These are phyloP conservation scores for Xerocomus minutiporus DNA, from an alignment of 1,284 basidiomycete species.

Conservation along the genomic window DNA sequence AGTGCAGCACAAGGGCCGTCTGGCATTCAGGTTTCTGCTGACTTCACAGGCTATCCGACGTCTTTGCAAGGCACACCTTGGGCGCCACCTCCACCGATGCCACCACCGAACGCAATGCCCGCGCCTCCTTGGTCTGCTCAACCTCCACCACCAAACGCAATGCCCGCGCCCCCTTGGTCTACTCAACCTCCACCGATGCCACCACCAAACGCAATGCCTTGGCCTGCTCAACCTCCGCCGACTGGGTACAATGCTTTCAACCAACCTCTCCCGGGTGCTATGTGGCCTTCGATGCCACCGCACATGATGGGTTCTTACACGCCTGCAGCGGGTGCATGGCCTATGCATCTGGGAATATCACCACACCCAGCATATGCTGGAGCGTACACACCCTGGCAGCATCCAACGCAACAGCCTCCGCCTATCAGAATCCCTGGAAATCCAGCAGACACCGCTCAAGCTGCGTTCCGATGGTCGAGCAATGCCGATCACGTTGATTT, in stretches of 20 bases:
- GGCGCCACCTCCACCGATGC: conserved; percentile 19
- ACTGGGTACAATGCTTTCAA: conserved; percentile 29
- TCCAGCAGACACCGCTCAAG: conserved; percentile 21
- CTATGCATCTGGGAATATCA: conserved; percentile 23
- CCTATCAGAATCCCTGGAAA: conserved; percentile 21
- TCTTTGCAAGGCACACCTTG: conserved; percentile 28
- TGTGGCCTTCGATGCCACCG: conserved; percentile 21
- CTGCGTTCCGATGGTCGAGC: conserved; percentile 28
- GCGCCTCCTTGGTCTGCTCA: neutral
- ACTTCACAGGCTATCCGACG: conserved; percentile 32
- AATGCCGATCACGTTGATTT: conserved; percentile 26
- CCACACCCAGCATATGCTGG: conserved; percentile 18
- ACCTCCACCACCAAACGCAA: no score
- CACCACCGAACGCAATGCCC: conserved; percentile 21
- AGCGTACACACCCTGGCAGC: conserved; percentile 27
- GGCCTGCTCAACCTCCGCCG: conserved; percentile 14
- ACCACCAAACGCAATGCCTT: neutral
- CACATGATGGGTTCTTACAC: conserved; percentile 22
- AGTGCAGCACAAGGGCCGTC: conserved; percentile 6
- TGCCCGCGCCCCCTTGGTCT: no score
- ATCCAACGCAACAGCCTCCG: conserved; percentile 23
- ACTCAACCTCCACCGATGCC: no score
- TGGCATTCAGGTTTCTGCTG: conserved; percentile 21
- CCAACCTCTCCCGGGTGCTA: conserved; percentile 27
- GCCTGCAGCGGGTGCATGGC: conserved; percentile 29